Percentiles rank a stretch among this genome's conserved stretches.
These are phyloP conservation scores for Atkinsonella texensis DNA, from an alignment of 2,329 filamentous ascomycete species.

Conservation along the genomic window DNA sequence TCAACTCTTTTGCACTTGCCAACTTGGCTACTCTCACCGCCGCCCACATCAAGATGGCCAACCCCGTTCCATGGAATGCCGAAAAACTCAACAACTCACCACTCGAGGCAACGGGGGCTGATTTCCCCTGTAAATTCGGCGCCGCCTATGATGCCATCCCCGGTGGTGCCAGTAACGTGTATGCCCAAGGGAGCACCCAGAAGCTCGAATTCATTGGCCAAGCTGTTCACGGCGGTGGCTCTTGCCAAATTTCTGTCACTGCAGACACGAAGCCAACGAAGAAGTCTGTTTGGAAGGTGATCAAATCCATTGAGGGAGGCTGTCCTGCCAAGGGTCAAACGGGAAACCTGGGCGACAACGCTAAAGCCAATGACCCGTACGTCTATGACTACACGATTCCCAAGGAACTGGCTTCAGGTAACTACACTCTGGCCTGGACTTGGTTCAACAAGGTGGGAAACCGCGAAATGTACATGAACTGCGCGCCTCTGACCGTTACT, in stretches of 20 bases:
- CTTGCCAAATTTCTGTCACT: constrained; percentile 80
- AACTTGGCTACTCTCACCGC: constrained; percentile 47
- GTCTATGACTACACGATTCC: constrained; percentile 64
- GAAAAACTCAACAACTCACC: constrained; percentile 46
- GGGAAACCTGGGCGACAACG: constrained; percentile 45
- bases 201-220: constrained; percentile 54
- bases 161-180: constrained; percentile 40
- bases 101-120: constrained; percentile 40
- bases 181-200: constrained; percentile 31
- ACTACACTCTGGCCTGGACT: constrained; percentile 78
- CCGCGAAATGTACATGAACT: constrained; percentile 98
- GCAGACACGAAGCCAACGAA: constrained; percentile 59
- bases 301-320: constrained; percentile 76
- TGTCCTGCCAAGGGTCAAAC: constrained; percentile 52
- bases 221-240: constrained; percentile 81
- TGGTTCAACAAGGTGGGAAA: constrained; percentile 94
- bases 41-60: constrained; percentile 66
- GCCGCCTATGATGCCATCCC: constrained; percentile 28
- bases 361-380: constrained; percentile 31
- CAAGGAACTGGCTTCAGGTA: constrained; percentile 55
- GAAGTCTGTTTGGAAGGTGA: constrained; percentile 69
- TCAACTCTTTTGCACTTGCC: constrained; percentile 36
- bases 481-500: constrained; percentile 59
- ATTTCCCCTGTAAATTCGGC: constrained; percentile 76
- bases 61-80: constrained; percentile 50